Base-by-base conservation (phyloP, 305 asterid genomes). In the Caryopteris hybrid region DNA sequence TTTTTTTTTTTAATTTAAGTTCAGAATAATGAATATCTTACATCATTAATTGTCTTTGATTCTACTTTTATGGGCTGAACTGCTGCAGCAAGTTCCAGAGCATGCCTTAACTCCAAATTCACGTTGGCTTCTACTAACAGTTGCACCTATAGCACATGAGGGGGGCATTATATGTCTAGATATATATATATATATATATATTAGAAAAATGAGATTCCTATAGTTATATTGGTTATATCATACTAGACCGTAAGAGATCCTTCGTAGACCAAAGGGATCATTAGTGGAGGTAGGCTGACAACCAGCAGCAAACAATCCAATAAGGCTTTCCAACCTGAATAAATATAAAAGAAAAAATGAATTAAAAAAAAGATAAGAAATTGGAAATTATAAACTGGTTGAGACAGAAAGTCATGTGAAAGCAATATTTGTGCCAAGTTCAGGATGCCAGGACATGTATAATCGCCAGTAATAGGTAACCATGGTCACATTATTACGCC, bases 261-360 rank as follows among this genome's bases (percentile, higher is more conserved):
- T 82, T 75, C 99, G 83, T 75, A 93, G 78, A 70, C 97, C 99
- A 77, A 93, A 93, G 29, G 99, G 99, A 64, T 93, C 99, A 68
- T 81, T 88, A 38, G 80, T 70, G 51, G 97, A 91, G 84, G 78
- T 93, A 69, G 96, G 96, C 80, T 93, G 96, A 84, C 99, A 93
- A 72, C 97, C 99, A 74, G 96, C 96, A 72, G 96, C 96, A 85
- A 93, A 88, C 83, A 93, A 76, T 73, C 97, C 99, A 56, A 93
- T 84, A 73, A 93, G 86, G 84, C 99, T 93, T 23, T 93, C 99
- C 88, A 93, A 79, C 86, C 99, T 93, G 91, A 74, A 74, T 71
- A 75, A 62, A 61, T 68, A 36, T 6, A 38, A 36, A 42, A 51
- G 14, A 13, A 69, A 29, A 33, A 8, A 14, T 3, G 64, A 61